These are phyloP conservation scores for Colletotrichum sp. DNA, from an alignment of 2,329 filamentous ascomycete genomes.

Conservation along the genomic window DNA sequence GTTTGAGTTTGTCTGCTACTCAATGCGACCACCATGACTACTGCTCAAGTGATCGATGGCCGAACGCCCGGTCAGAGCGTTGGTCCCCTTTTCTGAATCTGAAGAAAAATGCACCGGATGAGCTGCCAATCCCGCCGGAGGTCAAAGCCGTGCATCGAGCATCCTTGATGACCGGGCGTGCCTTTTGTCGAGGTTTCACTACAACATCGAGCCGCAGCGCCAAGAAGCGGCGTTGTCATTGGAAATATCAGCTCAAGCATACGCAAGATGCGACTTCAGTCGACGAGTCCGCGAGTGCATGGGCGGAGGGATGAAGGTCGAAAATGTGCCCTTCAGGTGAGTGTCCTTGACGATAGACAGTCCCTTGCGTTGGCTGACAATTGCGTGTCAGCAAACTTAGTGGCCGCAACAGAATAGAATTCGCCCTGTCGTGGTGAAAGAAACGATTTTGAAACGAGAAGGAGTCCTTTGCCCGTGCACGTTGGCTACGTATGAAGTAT, in stretches of 20 bases:
- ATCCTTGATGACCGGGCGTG: background rate
- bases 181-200: background rate
- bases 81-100: background rate
- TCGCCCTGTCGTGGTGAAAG: background rate
- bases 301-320: background rate
- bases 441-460: slow-evolving; percentile 9
- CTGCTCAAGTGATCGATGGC: background rate
- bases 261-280: background rate
- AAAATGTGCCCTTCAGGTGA: background rate
- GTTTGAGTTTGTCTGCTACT: background rate
- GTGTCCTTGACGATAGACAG: background rate
- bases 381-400: background rate
- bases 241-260: background rate
- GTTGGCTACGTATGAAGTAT: background rate
- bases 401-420: background rate
- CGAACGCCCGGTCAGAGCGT: slow-evolving; percentile 15
- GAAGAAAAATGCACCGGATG: background rate
- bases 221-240: background rate
- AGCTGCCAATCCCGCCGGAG: background rate
- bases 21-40: background rate
- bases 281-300: background rate
- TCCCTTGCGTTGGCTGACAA: background rate
- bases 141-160: background rate
- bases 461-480: background rate
- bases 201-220: background rate